Base-by-base conservation (phyloP, 495 filamentous ascomycete genomes). In the Aspergillus ostianus region DNA sequence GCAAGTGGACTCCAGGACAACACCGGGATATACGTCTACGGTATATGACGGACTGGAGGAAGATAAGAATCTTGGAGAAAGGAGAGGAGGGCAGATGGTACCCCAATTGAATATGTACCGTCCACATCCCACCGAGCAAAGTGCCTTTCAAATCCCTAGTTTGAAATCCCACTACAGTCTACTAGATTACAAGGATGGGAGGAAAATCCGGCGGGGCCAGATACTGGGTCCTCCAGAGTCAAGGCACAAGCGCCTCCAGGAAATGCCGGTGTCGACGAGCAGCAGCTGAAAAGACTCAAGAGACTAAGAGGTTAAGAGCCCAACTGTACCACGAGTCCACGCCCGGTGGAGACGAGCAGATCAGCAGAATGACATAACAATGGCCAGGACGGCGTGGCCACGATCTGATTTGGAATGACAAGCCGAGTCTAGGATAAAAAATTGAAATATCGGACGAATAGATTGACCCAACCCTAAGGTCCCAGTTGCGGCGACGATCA, bases 371-470 rank as follows among this genome's bases (percentile, higher is more conserved):
- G 56, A 58, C 56, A 58, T 58, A 58, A 58, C 12, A 41, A 41
- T 41, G 50, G 52, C 21, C 47, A 46, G n/a, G 47, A 17, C 18
- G n/a, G 47, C 36, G 15, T 41, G 36, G 10, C 36, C 56, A 29
- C 49, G 47, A 53, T 58, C 56, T 58, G 49, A 58, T 58, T 58
- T 47, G 56, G 56, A 53, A 53, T 53, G 51, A 32, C 30, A 53
- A 53, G 3, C 48, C 20, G 48, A 27, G 12, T 17, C 48, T 51
- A 51, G 17, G 20, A 51, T 51, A 51, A 51, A 51, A 27, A 51
- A 21, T 23, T 23, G 10, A 51, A 51, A 15, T 21, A 51, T 23
- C 10, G 19, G 8, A 17, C 12, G 6, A 51, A 21, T 13, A 9
- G 7, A 21, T 9, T 23, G 20, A 51, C 10, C 12, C 48, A 21